These are phyloP conservation scores for Aspergillus hiratsukae DNA, from an alignment of 2,329 filamentous ascomycete species.

Conservation along the genomic window DNA sequence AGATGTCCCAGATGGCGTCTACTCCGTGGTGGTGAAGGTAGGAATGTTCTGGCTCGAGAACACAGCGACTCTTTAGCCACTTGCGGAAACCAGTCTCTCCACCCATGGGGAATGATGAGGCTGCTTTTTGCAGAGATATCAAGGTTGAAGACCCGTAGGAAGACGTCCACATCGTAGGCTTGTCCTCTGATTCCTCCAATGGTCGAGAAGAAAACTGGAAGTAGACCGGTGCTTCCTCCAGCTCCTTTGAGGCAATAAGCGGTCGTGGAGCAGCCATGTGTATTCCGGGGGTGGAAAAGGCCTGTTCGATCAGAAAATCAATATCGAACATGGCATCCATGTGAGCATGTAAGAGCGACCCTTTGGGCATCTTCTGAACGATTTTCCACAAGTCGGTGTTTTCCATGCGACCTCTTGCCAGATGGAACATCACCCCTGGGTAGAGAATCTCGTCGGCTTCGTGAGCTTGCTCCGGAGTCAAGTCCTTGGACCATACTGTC, in stretches of 20 bases:
- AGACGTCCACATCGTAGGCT: constrained; percentile 60
- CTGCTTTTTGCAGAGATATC: constrained; percentile 58
- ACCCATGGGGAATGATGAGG: constrained; percentile 68
- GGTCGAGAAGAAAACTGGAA: constrained; percentile 58
- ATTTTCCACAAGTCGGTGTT: constrained; percentile 80
- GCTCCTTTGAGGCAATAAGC: constrained; percentile 52
- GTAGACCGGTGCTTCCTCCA: constrained; percentile 52
- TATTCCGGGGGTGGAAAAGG: constrained; percentile 67
- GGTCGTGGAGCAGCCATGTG: constrained; percentile 60
- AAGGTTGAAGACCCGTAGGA: constrained; percentile 58
- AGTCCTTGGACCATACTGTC: constrained; percentile 69
- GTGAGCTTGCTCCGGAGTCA: constrained; percentile 65
- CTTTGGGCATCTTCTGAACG: constrained; percentile 82
- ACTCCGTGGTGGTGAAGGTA: constrained; percentile 77
- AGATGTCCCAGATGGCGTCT: constrained; percentile 80
- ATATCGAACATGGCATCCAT: constrained; percentile 88
- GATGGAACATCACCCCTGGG: constrained; percentile 89
- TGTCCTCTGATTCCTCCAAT: constrained; percentile 40
- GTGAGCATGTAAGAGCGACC: constrained; percentile 66
- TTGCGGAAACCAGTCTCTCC: constrained; percentile 67
- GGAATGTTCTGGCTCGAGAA: constrained; percentile 67
- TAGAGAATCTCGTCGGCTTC: constrained; percentile 62
- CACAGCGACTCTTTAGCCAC: constrained; percentile 72
- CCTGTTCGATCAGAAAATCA: constrained; percentile 69
- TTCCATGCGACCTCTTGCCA: constrained; percentile 83